Conservation (phyloP, 163 green algal species). For the Scenedesmus sp. region DNA sequence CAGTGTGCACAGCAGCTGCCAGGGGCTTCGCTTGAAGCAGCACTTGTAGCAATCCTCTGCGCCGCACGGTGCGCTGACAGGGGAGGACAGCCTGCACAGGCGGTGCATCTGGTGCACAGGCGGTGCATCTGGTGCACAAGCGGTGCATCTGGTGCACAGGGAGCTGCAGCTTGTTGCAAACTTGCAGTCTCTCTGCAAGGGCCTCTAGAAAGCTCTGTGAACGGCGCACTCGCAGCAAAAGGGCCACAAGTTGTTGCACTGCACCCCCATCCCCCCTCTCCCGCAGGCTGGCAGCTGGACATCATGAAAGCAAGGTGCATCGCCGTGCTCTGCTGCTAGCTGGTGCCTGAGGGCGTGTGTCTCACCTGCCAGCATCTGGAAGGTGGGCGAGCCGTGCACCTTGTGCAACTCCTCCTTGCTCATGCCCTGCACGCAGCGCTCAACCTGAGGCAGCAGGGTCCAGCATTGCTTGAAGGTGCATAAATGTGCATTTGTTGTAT, state of each 20-base stretch:
- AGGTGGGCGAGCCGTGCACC: slow-evolving; percentile 7
- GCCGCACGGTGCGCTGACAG: not conserved
- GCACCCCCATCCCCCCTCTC: no score
- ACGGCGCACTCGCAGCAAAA: no score
- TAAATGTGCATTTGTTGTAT: no score
- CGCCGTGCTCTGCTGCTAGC: not conserved
- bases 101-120: not conserved
- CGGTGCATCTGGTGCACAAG: not conserved
- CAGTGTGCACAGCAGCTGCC: not conserved
- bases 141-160: no score
- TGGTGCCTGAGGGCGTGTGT: not conserved
- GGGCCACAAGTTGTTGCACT: no score
- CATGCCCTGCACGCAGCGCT: slow-evolving; percentile 22
- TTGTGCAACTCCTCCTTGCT: slow-evolving; percentile 18
- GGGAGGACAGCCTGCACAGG: not conserved
- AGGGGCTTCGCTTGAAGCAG: no score
- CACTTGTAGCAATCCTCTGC: not conserved
- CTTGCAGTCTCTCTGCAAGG: not conserved
- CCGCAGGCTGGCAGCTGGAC: not conserved
- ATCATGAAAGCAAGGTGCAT: not conserved
- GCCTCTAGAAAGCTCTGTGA: no score
- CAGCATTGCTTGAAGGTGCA: no score
- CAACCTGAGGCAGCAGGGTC: slow-evolving; percentile 10
- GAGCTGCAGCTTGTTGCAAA: not conserved
- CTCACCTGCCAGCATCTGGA: slow-evolving; percentile 45